These are phyloP conservation scores for Helianthus tuberosus DNA, from an alignment of 129 eudicot genomes.

Conservation along the genomic window DNA sequence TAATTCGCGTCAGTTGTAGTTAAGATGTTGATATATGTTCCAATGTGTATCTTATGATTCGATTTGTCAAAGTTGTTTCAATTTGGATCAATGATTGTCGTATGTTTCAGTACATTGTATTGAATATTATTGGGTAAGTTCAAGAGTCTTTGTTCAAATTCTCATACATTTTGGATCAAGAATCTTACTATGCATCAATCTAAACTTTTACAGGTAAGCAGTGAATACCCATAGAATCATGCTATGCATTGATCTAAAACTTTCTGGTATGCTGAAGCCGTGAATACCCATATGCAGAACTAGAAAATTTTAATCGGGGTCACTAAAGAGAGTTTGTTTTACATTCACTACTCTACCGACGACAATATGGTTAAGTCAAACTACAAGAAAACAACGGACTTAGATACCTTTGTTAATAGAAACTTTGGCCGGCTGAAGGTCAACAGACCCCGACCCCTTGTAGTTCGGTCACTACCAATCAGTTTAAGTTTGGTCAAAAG, in stretches of 20 bases:
- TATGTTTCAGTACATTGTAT: background rate
- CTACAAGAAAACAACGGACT: background rate
- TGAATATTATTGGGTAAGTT: constrained; percentile 1
- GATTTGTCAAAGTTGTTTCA: constrained; percentile 2
- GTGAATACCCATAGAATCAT: background rate
- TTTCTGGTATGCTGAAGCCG: too few species aligned
- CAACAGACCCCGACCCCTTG: background rate
- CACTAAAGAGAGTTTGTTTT: too few species aligned
- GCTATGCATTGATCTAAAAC: too few species aligned
- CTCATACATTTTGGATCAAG: constrained; percentile 24
- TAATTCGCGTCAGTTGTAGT: constrained; percentile 32
- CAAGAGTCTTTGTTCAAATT: constrained; percentile 14
- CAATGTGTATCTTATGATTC: constrained; percentile 15
- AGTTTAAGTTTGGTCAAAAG: constrained; percentile 1
- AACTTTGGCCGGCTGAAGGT: background rate
- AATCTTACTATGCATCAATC: constrained; percentile 9
- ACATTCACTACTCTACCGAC: too few species aligned
- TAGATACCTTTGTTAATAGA: background rate
- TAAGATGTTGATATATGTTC: constrained; percentile 25
- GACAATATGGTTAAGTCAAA: background rate
- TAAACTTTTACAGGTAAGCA: background rate
- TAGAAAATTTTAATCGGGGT: too few species aligned
- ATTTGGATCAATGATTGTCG: constrained; percentile 12
- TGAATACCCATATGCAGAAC: too few species aligned
- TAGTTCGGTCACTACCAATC: background rate